Evolutionary conservation across 345 rosid species (phyloP).

Genomic region (Clarkia xantiana): DNA sequence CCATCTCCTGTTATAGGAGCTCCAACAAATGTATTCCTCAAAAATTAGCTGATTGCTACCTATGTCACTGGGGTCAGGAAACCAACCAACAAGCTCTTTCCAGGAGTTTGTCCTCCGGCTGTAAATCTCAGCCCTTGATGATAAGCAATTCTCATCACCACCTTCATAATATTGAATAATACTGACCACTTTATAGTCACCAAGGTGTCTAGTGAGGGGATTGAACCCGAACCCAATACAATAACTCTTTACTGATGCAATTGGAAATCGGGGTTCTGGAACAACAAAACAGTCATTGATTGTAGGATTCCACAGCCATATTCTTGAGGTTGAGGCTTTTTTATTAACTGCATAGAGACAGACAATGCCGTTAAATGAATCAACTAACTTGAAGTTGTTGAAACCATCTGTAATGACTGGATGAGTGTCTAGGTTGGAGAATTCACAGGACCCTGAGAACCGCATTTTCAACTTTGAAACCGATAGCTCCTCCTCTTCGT

Average conservation of each 20-base stretch:
- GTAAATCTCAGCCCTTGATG: conserved; percentile 3
- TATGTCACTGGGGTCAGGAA: too few species aligned
- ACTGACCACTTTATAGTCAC: conserved; percentile 4
- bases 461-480: too few species aligned
- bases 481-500: too few species aligned
- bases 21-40: conserved; percentile 5
- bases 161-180: background rate
- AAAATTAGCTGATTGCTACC: background rate
- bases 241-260: background rate
- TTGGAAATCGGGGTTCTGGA: background rate
- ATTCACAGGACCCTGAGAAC: too few species aligned
- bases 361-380: too few species aligned
- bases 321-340: too few species aligned
- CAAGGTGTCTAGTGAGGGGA: conserved; percentile 1
- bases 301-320: too few species aligned
- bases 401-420: too few species aligned
- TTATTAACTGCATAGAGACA: too few species aligned
- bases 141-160: background rate
- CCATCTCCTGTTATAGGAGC: background rate
- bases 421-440: too few species aligned
- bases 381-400: too few species aligned
- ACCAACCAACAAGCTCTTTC: conserved; percentile 4
- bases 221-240: conserved; percentile 9
- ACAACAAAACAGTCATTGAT: background rate
- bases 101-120: conserved; percentile 4